Conservation (phyloP, 2,329 filamentous ascomycete species). For the Botrytis deweyae region DNA sequence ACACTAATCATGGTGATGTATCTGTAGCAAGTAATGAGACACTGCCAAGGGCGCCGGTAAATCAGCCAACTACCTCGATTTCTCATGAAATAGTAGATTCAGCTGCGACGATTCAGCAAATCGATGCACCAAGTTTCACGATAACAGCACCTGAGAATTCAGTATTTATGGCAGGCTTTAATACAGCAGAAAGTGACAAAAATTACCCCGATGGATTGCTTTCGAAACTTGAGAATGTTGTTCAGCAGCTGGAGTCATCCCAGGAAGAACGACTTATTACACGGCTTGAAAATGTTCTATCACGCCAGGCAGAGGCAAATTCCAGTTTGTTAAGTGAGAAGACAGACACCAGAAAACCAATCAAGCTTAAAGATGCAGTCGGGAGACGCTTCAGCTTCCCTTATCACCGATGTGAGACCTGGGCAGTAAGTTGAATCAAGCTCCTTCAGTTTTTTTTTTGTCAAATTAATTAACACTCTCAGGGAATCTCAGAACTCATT, state of each 20-base stretch:
- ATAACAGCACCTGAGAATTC: not conserved
- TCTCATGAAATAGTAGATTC: not conserved
- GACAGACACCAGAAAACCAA: constrained; percentile 38
- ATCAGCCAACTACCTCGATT: not conserved
- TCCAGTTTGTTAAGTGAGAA: not conserved
- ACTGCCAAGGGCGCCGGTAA: not conserved
- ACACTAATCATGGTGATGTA: not conserved
- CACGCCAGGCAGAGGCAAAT: not conserved
- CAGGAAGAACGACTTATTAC: constrained; percentile 11
- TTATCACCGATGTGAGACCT: constrained; percentile 79
- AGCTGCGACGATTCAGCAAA: not conserved
- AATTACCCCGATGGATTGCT: not conserved
- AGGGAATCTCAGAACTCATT: constrained; percentile 86
- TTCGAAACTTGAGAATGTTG: not conserved
- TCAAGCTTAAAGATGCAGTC: constrained; percentile 89
- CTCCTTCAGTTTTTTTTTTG: not conserved
- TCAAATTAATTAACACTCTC: constrained; percentile 33
- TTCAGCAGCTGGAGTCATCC: constrained; percentile 1
- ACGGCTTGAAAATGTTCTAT: not conserved
- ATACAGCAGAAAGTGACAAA: not conserved
- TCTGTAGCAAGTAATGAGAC: not conserved
- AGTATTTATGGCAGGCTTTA: not conserved
- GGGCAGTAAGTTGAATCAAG: constrained; percentile 60
- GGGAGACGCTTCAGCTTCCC: constrained; percentile 92
- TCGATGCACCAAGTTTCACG: not conserved